Percentiles rank a stretch among this genome's conserved stretches.
Evolutionary conservation across 371 early-diverging fungal genomes (phyloP).

Genomic region (Mitosporidium daphniae): DNA sequence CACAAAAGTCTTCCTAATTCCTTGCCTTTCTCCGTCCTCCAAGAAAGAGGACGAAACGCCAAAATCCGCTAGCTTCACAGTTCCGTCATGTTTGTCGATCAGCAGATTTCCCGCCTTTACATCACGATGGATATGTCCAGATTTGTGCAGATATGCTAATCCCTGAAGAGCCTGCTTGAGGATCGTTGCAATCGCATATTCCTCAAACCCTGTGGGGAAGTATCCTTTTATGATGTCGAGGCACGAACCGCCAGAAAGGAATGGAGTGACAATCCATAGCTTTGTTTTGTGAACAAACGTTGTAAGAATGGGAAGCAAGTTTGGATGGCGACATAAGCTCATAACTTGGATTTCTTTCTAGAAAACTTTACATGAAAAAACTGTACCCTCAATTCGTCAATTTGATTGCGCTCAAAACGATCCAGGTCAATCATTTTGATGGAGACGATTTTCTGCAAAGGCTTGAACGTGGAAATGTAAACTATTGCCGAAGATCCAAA

Average conservation of each 20-base stretch:
- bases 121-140: slow-evolving; percentile 69
- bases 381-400: slow-evolving; percentile 42
- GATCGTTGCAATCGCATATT: slow-evolving; percentile 33
- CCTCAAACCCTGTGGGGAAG: slow-evolving; percentile 41
- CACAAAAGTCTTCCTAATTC: slow-evolving; percentile 45
- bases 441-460: slow-evolving; percentile 22
- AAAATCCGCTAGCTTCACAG: slow-evolving; percentile 51
- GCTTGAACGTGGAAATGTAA: slow-evolving; percentile 31
- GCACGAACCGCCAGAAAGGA: slow-evolving; percentile 34
- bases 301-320: slow-evolving; percentile 35
- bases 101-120: slow-evolving; percentile 49
- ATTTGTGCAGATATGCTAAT: slow-evolving; percentile 53
- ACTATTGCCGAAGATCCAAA: slow-evolving; percentile 57
- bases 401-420: slow-evolving; percentile 59
- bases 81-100: slow-evolving; percentile 29
- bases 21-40: slow-evolving; percentile 29
- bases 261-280: slow-evolving; percentile 41
- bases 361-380: slow-evolving; percentile 22
- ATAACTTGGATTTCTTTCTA: slow-evolving; percentile 45
- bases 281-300: slow-evolving; percentile 37
- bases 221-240: slow-evolving; percentile 47
- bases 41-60: slow-evolving; percentile 36
- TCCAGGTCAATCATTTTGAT: slow-evolving; percentile 58
- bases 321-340: slow-evolving; percentile 39
- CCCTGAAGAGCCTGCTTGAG: slow-evolving; percentile 52